These are phyloP conservation scores for Xylariales sp. DNA, from an alignment of 2,329 filamentous ascomycete species.

Conservation along the genomic window DNA sequence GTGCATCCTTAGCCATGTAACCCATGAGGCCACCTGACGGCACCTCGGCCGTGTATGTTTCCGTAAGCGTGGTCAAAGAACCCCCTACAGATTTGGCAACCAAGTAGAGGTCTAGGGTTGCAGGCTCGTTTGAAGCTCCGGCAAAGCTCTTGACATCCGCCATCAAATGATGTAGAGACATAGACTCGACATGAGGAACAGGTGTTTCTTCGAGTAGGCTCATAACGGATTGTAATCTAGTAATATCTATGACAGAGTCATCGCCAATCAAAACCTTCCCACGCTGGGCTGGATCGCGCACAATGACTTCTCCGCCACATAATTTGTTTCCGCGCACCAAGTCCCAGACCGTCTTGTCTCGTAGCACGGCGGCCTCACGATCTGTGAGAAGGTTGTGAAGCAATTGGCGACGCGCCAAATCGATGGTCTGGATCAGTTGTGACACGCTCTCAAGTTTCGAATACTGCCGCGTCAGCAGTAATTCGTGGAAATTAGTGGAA, in stretches of 20 bases:
- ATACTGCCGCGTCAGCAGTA: conserved; percentile 87
- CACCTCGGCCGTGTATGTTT: conserved; percentile 83
- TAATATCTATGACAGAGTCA: conserved; percentile 92
- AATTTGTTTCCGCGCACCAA: conserved; percentile 94
- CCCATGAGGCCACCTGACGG: conserved; percentile 78
- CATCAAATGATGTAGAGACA: conserved; percentile 81
- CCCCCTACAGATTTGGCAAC: conserved; percentile 76
- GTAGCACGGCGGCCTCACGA: conserved; percentile 81
- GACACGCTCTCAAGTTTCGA: conserved; percentile 83
- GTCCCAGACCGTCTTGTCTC: conserved; percentile 95
- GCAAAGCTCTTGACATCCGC: conserved; percentile 87
- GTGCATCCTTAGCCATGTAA: conserved; percentile 71
- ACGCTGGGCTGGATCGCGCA: conserved; percentile 84
- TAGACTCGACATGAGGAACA: conserved; percentile 72
- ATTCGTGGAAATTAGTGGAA: conserved; percentile 93
- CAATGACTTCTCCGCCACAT: conserved; percentile 92
- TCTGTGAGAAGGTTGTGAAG: conserved; percentile 93
- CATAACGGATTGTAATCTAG: conserved; percentile 94
- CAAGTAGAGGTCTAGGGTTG: conserved; percentile 81
- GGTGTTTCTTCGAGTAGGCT: conserved; percentile 90
- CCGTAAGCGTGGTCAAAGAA: conserved; percentile 76
- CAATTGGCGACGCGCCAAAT: conserved; percentile 87
- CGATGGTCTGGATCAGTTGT: conserved; percentile 82
- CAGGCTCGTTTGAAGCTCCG: conserved; percentile 79
- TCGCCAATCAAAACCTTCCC: conserved; percentile 90